Percentiles rank a stretch among this genome's conserved stretches.
These are phyloP conservation scores for Babesia caballi DNA, from an alignment of 169 alveolate species.

Conservation along the genomic window DNA sequence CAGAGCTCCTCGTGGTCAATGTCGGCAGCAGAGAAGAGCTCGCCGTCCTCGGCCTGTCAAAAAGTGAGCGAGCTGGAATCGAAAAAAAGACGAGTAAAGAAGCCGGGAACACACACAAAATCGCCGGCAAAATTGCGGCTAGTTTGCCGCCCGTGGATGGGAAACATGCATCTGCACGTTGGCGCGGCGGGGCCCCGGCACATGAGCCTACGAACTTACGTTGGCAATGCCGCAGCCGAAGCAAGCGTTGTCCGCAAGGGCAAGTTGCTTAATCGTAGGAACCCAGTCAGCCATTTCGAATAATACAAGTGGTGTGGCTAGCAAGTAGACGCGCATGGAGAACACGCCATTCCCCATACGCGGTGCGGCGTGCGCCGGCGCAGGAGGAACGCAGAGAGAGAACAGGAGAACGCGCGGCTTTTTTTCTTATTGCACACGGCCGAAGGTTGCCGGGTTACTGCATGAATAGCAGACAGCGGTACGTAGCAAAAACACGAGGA, in stretches of 20 bases:
- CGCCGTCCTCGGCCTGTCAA: conserved; percentile 61
- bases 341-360: conserved; percentile 41
- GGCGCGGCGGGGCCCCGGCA: not conserved
- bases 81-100: not conserved
- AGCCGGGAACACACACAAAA: not conserved
- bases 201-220: conserved; percentile 21
- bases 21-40: conserved; percentile 60
- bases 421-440: no score
- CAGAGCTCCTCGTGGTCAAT: conserved; percentile 56
- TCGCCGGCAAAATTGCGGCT: no score
- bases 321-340: not conserved
- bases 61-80: not conserved
- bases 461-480: no score
- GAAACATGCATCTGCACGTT: not conserved
- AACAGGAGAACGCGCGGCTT: no score
- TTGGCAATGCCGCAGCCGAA: conserved; percentile 67
- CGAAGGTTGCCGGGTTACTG: no score
- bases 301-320: not conserved
- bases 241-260: conserved; percentile 60
- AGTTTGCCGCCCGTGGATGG: no score
- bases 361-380: conserved; percentile 24
- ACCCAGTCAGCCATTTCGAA: conserved; percentile 66
- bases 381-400: not conserved
- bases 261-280: conserved; percentile 53
- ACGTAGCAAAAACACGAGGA: no score